Conservation (phyloP, 345 rosid species). For the Barbarea vulgaris region DNA sequence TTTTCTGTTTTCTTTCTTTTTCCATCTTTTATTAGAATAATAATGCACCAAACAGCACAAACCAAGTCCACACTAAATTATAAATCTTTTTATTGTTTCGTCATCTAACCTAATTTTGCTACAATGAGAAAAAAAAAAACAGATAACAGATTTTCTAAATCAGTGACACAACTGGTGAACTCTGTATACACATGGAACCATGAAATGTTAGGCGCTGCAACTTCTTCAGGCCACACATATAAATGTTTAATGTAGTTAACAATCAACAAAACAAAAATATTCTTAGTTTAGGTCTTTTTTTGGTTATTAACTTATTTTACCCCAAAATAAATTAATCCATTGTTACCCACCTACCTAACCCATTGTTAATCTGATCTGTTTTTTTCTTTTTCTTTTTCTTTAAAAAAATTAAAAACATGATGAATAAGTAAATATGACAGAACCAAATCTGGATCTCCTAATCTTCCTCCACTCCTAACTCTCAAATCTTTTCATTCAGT, state of each 20-base stretch:
- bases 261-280: background rate
- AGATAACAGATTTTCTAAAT: no score
- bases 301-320: background rate
- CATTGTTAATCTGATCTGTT: no score
- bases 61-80: no score
- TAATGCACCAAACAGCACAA: no score
- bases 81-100: no score
- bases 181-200: background rate
- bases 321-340: background rate
- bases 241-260: background rate
- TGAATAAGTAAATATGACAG: no score
- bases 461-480: background rate
- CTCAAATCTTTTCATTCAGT: background rate
- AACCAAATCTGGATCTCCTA: constrained; percentile 19
- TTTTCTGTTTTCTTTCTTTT: no score
- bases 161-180: constrained; percentile 1
- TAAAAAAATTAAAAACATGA: no score
- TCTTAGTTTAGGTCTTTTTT: background rate
- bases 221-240: background rate
- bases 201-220: background rate
- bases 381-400: no score
- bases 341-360: background rate
- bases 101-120: no score
- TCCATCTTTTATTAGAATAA: no score
- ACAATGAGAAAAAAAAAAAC: no score